A percentile compares a stretch with the other conserved stretches of the same genome.
Evolutionary conservation across 768 basidiomycete genomes (phyloP).

Genomic region (Tulasnella sp.): DNA sequence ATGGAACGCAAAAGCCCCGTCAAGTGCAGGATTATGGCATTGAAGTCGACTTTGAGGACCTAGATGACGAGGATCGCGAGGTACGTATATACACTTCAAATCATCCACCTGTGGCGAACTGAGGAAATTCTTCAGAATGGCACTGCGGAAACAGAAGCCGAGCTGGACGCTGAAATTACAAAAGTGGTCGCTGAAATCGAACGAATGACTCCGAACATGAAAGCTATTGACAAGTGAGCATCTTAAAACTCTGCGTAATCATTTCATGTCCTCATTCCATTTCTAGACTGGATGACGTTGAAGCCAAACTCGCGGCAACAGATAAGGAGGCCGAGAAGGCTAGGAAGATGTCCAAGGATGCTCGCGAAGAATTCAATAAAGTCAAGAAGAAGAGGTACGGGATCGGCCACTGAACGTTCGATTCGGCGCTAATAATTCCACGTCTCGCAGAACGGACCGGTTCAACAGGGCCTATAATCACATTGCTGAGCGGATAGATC

Average conservation of each 20-base stretch:
- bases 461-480: conserved; percentile 96
- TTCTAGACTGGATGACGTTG: conserved; percentile 69
- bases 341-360: conserved; percentile 73
- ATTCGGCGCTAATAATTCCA: background rate
- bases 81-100: conserved; percentile 27
- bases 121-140: conserved; percentile 42
- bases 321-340: conserved; percentile 89
- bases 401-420: background rate
- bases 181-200: conserved; percentile 73
- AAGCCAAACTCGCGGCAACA: conserved; percentile 71
- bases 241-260: background rate
- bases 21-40: conserved; percentile 73
- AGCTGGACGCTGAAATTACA: conserved; percentile 58
- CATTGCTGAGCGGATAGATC: conserved; percentile 87
- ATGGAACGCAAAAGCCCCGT: conserved; percentile 59
- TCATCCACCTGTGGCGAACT: background rate
- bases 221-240: conserved; percentile 76
- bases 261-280: background rate
- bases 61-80: conserved; percentile 64
- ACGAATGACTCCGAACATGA: conserved; percentile 90
- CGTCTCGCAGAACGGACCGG: conserved; percentile 46
- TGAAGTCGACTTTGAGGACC: conserved; percentile 66
- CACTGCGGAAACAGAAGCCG: conserved; percentile 47
- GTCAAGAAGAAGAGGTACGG: conserved; percentile 66
- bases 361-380: conserved; percentile 86